Base-by-base conservation (phyloP, 1,284 basidiomycete species). In the Rhizoctonia solani region DNA sequence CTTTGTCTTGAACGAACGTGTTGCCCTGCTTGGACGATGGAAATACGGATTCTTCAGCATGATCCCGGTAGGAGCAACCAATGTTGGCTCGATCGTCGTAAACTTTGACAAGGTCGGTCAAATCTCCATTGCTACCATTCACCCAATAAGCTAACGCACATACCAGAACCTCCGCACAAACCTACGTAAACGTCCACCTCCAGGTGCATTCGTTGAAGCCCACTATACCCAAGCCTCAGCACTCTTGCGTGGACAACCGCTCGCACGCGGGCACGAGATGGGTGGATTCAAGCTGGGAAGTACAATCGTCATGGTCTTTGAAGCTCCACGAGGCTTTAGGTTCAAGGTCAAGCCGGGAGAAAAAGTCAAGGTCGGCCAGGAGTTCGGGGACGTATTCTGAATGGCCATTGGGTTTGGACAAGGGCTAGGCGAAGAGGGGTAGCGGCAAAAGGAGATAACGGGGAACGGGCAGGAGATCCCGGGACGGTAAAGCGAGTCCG, bases 41-140 rank as follows among this genome's bases (percentile, higher is more conserved):
- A 86, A 87, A 75, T 81, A 97, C 74, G 96, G 96, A 4, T 98
- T 98, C 82, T 99, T 98, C 77, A 83, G 90, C 44, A 98, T 98
- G 95, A 87, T 96, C 0, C 96, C 96, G 11, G 95, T 99, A 29
- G 97, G 96, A 13, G 96, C 97, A 1, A 98, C 96, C 21, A 99
- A 99, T 76, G 97, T 99, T 67, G 96, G 96, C 8, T 93, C 90
- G 71, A 99, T 99, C 79, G 89, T 89, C 71, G 86, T 99, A 77
- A 96, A 98, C 78, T 99, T 99, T 78, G 97, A 99, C 79, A 83
- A 89, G n/a, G n/a, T n/a, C n/a, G 74, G 91, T 89, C 56, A 69
- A 83, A 72, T 27, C 3, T 46, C 46, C 47, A 41, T 46, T 14
- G 8, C 63, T 13, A 32, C 29, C 56, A 11, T 56, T 34, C n/a